These are phyloP conservation scores for Cercospora janseana DNA, from an alignment of 2,329 filamentous ascomycete genomes.

Conservation along the genomic window DNA sequence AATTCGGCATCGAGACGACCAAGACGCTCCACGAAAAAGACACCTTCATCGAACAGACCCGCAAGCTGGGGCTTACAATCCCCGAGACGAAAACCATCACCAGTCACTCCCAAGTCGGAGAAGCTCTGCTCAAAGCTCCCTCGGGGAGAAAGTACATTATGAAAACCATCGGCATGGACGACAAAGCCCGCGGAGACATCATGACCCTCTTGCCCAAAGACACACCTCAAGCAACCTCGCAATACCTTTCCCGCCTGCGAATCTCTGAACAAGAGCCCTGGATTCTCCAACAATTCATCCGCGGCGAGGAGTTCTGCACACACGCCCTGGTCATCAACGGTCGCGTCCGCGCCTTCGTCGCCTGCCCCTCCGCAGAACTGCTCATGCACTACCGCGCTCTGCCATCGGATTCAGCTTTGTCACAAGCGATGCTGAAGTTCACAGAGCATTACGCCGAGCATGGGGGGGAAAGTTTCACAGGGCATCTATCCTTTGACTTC, in stretches of 20 bases:
- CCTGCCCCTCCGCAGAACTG: slow-evolving; percentile 62
- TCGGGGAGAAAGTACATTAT: slow-evolving; percentile 58
- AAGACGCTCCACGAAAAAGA: slow-evolving; percentile 63
- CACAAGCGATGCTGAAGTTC: slow-evolving; percentile 62
- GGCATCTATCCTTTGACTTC: slow-evolving; percentile 72
- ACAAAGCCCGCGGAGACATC: slow-evolving; percentile 53
- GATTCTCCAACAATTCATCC: slow-evolving; percentile 68
- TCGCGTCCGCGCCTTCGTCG: slow-evolving; percentile 63
- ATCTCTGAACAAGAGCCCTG: slow-evolving; percentile 59
- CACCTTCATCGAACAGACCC: slow-evolving; percentile 60
- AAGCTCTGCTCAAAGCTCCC: slow-evolving; percentile 10
- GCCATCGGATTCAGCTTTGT: slow-evolving; percentile 54
- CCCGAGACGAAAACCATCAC: slow-evolving; percentile 53
- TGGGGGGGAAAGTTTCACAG: slow-evolving; percentile 56
- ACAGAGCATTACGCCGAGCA: slow-evolving; percentile 58
- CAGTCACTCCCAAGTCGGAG: slow-evolving; percentile 30
- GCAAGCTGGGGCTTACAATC: slow-evolving; percentile 51
- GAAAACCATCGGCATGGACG: slow-evolving; percentile 64
- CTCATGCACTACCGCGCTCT: slow-evolving; percentile 67
- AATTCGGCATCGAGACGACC: slow-evolving; percentile 59
- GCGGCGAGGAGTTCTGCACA: slow-evolving; percentile 66
- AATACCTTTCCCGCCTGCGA: slow-evolving; percentile 54
- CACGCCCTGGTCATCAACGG: slow-evolving; percentile 67
- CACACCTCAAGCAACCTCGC: slow-evolving; percentile 53
- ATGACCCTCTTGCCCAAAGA: slow-evolving; percentile 64